These are phyloP conservation scores for Aspergillus texensis DNA, from an alignment of 2,329 filamentous ascomycete genomes.

Conservation along the genomic window DNA sequence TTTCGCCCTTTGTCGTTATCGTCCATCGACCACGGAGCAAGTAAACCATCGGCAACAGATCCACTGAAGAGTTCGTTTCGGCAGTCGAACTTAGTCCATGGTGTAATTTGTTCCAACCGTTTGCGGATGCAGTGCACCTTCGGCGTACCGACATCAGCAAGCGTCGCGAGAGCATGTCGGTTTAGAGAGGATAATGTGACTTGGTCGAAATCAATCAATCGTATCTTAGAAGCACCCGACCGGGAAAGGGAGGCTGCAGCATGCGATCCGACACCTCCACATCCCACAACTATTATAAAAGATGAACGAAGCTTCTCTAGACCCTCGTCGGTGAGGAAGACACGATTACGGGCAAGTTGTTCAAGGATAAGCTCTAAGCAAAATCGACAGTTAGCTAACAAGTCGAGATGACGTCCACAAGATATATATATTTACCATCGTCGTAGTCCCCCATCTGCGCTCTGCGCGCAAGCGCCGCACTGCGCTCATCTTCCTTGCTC, in stretches of 20 bases:
- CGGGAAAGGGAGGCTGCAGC: conserved; percentile 82
- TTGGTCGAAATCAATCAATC: conserved; percentile 96
- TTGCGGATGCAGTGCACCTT: conserved; percentile 86
- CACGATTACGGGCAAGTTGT: conserved; percentile 88
- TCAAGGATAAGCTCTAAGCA: conserved; percentile 81
- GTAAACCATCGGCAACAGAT: conserved; percentile 64
- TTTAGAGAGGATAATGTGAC: conserved; percentile 93
- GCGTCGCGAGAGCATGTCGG: conserved; percentile 90
- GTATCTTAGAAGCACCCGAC: conserved; percentile 83
- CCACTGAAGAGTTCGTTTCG: conserved; percentile 80
- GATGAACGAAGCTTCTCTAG: conserved; percentile 76
- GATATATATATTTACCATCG: conserved; percentile 51
- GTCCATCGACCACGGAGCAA: conserved; percentile 66
- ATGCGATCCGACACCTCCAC: conserved; percentile 93
- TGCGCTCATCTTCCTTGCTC: conserved; percentile 59
- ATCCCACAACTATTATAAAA: conserved; percentile 88
- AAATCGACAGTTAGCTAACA: conserved; percentile 8
- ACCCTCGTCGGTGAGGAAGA: conserved; percentile 83
- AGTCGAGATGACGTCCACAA: neutral
- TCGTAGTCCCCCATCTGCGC: conserved; percentile 67
- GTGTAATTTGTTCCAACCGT: conserved; percentile 80
- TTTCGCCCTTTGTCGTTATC: conserved; percentile 45
- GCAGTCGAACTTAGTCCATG: conserved; percentile 90
- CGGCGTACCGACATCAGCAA: conserved; percentile 88
- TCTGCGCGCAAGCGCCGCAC: conserved; percentile 60